Evolutionary conservation across 139 green algal genomes (phyloP).

Genomic region (Marvania coccoides): DNA sequence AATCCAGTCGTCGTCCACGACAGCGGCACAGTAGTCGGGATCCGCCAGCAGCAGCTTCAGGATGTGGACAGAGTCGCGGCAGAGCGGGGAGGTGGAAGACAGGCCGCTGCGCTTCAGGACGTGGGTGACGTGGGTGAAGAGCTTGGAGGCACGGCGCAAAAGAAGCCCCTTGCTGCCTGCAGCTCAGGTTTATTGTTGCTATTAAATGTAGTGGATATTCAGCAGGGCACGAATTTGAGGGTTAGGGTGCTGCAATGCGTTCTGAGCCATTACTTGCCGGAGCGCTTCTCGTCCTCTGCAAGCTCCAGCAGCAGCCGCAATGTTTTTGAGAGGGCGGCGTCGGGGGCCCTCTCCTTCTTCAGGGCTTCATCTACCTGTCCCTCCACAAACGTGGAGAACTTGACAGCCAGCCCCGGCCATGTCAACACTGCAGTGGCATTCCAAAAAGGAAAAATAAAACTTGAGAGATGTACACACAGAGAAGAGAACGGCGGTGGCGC

Average conservation of each 20-base stretch:
- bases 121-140: constrained; percentile 33
- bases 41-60: constrained; percentile 31
- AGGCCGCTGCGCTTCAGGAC: constrained; percentile 6
- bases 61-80: constrained; percentile 21
- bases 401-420: constrained; percentile 29
- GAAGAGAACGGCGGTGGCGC: neutral
- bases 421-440: constrained; percentile 7
- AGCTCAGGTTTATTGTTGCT: too few relatives aligned
- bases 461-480: neutral
- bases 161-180: constrained; percentile 25
- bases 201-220: too few relatives aligned
- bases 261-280: too few relatives aligned
- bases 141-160: constrained; percentile 4
- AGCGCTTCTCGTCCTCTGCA: constrained; percentile 31
- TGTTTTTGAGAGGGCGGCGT: constrained; percentile 17
- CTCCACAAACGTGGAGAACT: neutral
- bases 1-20: neutral
- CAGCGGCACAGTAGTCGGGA: constrained; percentile 18
- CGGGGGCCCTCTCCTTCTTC: constrained; percentile 15
- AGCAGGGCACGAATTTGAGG: too few relatives aligned
- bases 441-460: too few relatives aligned
- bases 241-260: too few relatives aligned
- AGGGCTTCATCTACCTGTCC: neutral
- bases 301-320: constrained; percentile 23
- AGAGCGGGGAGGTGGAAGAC: constrained; percentile 11